These are phyloP conservation scores for Saccharata proteae DNA, from an alignment of 2,329 filamentous ascomycete genomes.

Conservation along the genomic window DNA sequence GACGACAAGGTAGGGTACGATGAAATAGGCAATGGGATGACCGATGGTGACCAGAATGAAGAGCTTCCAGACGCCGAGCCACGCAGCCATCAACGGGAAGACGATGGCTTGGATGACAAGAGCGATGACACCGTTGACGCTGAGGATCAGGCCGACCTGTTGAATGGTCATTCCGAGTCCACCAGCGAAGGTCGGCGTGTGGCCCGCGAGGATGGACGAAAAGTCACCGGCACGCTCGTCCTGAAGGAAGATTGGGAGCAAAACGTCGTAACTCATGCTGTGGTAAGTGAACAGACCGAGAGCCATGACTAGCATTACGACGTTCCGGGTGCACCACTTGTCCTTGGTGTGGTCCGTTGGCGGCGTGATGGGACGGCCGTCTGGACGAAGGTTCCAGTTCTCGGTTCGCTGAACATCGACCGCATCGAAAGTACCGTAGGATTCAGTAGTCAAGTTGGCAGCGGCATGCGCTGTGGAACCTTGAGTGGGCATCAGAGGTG, in stretches of 20 bases:
- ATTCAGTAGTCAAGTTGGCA: slow-evolving; percentile 64
- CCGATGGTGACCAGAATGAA: slow-evolving; percentile 53
- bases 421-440: slow-evolving; percentile 60
- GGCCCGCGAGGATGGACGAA: slow-evolving; percentile 14
- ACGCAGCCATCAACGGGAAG: slow-evolving; percentile 52
- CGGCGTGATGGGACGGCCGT: slow-evolving; percentile 27
- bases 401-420: slow-evolving; percentile 43
- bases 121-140: slow-evolving; percentile 58
- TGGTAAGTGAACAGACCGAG: slow-evolving; percentile 89
- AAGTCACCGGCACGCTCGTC: slow-evolving; percentile 44
- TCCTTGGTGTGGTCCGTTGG: slow-evolving; percentile 16
- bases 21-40: slow-evolving; percentile 55
- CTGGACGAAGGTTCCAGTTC: slow-evolving; percentile 38
- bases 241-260: slow-evolving; percentile 87
- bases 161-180: slow-evolving; percentile 55
- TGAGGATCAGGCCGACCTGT: slow-evolving; percentile 56
- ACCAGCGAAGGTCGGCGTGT: slow-evolving; percentile 37
- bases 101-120: slow-evolving; percentile 61
- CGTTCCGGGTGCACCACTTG: slow-evolving; percentile 47
- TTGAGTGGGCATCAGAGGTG: slow-evolving; percentile 63
- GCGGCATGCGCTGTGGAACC: slow-evolving; percentile 61
- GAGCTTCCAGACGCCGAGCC: slow-evolving; percentile 54
- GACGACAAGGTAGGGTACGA: slow-evolving; percentile 55
- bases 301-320: slow-evolving; percentile 67
- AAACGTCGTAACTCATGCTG: slow-evolving; percentile 87